Evolutionary conservation across 1,139 yeast genomes (phyloP).

Genomic region (Diutina scorzettiae): DNA sequence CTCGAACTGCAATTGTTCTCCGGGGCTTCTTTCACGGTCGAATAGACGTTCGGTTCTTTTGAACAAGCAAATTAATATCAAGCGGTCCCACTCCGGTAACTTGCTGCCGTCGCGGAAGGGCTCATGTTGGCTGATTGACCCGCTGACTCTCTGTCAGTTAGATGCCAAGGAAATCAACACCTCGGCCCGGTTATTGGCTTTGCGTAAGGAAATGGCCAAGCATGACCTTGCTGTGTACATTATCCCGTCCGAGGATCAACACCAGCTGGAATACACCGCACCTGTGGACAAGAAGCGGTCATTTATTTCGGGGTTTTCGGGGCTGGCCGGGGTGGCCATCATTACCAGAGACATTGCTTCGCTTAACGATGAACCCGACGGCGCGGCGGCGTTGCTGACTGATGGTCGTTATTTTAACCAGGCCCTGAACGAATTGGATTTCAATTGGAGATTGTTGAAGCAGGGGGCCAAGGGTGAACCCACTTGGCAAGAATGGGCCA

Average conservation of each 20-base stretch:
- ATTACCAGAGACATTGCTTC: conserved; percentile 60
- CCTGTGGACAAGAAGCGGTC: conserved; percentile 71
- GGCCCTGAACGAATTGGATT: conserved; percentile 79
- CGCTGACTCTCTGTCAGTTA: conserved; percentile 27
- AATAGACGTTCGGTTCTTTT: conserved; percentile 42
- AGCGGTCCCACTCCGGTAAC: conserved; percentile 16
- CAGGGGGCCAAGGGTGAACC: conserved; percentile 67
- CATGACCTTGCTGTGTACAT: conserved; percentile 65
- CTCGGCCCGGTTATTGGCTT: conserved; percentile 42
- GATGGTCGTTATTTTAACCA: conserved; percentile 94
- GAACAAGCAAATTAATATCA: conserved; percentile 34
- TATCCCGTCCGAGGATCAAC: conserved; percentile 88
- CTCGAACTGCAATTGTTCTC: conserved; percentile 71
- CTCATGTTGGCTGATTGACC: conserved; percentile 39
- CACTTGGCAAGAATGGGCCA: conserved; percentile 85
- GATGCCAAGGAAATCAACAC: conserved; percentile 43
- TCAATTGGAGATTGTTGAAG: conserved; percentile 75
- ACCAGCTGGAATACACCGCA: conserved; percentile 83
- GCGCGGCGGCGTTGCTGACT: conserved; percentile 73
- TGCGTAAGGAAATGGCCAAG: conserved; percentile 56
- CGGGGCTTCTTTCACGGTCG: conserved; percentile 61
- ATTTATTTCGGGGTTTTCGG: conserved; percentile 83
- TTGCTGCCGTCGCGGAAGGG: conserved; percentile 26
- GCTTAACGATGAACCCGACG: conserved; percentile 45
- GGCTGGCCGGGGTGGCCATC: conserved; percentile 91